These are phyloP conservation scores for Alternaria novae-zelandiae DNA, from an alignment of 2,329 filamentous ascomycete genomes.

Conservation along the genomic window DNA sequence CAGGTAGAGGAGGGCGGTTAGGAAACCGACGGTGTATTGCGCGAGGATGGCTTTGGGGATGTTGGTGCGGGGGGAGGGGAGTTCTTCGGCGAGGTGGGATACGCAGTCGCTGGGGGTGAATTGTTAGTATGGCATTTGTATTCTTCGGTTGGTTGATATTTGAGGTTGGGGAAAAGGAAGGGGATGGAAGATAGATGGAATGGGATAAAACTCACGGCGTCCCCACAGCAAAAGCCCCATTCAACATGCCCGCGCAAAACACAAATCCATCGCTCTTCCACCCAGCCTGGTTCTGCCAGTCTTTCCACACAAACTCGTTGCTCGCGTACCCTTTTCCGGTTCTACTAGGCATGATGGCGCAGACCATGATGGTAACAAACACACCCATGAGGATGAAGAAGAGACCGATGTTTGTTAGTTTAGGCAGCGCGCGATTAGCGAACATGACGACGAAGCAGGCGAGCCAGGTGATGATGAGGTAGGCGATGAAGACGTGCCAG, in stretches of 20 bases:
- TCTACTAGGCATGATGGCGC: slow-evolving; percentile 60
- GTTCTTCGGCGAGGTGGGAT: slow-evolving; percentile 67
- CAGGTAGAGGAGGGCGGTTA: slow-evolving; percentile 47
- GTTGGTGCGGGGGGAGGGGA: slow-evolving; percentile 44
- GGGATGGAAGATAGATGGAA: neutral
- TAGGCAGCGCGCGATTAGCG: slow-evolving; percentile 60
- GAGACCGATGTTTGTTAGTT: slow-evolving; percentile 62
- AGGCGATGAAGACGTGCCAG: slow-evolving; percentile 61
- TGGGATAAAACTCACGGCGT: slow-evolving; percentile 52
- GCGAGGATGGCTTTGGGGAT: slow-evolving; percentile 51
- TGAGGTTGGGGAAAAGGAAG: no score
- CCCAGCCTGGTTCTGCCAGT: slow-evolving; percentile 56
- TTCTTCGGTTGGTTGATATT: no score
- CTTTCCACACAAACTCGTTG: slow-evolving; percentile 53
- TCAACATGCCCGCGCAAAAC: slow-evolving; percentile 70
- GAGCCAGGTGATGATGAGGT: slow-evolving; percentile 56
- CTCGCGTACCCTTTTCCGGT: slow-evolving; percentile 53
- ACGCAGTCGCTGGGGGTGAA: slow-evolving; percentile 60
- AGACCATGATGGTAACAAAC: slow-evolving; percentile 62
- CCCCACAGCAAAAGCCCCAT: slow-evolving; percentile 72
- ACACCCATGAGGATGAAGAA: slow-evolving; percentile 61
- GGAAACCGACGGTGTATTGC: slow-evolving; percentile 46
- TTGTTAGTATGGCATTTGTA: neutral
- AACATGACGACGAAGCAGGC: slow-evolving; percentile 59
- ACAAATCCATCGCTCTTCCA: slow-evolving; percentile 64